Percentiles rank a stretch among this genome's conserved stretches.
Conservation (phyloP, 192 early-diverging fungal species). For the Coemansia sp. region DNA sequence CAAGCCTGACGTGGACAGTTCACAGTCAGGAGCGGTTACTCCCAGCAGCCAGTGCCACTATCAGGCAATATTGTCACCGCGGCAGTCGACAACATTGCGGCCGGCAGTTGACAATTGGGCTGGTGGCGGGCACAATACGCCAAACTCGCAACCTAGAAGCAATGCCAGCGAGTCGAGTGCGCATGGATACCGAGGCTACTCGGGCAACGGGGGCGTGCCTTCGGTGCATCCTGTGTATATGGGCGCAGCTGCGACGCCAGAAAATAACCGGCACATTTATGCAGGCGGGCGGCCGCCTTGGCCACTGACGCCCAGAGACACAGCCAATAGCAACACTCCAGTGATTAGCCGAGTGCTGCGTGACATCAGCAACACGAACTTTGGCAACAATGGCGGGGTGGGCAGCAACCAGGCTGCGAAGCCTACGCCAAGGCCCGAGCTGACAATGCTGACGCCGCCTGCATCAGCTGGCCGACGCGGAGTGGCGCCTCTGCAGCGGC, state of each 20-base stretch:
- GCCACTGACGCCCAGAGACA: neutral
- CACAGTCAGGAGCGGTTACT: neutral
- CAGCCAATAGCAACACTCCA: neutral
- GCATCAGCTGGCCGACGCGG: slow-evolving; percentile 15
- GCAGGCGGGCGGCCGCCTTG: neutral
- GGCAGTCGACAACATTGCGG: neutral
- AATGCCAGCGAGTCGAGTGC: neutral
- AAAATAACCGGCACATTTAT: neutral
- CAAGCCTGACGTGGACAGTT: neutral
- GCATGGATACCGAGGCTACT: neutral
- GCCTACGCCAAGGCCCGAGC: neutral
- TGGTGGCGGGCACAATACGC: neutral
- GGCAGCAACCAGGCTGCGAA: neutral
- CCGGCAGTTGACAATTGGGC: neutral
- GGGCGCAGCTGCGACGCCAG: slow-evolving; percentile 9
- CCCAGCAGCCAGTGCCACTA: slow-evolving; percentile 1
- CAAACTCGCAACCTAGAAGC: neutral
- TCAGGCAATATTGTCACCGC: neutral
- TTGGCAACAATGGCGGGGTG: neutral
- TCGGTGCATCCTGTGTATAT: neutral
- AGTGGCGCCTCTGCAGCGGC: neutral
- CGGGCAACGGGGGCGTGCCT: neutral
- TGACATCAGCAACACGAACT: slow-evolving; percentile 33
- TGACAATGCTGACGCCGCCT: slow-evolving; percentile 32
- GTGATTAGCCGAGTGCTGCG: slow-evolving; percentile 21